phyloP scores from a whole-genome alignment of 1,284 basidiomycete genomes.

The Austroboletus novae-zelandiae region DNA sequence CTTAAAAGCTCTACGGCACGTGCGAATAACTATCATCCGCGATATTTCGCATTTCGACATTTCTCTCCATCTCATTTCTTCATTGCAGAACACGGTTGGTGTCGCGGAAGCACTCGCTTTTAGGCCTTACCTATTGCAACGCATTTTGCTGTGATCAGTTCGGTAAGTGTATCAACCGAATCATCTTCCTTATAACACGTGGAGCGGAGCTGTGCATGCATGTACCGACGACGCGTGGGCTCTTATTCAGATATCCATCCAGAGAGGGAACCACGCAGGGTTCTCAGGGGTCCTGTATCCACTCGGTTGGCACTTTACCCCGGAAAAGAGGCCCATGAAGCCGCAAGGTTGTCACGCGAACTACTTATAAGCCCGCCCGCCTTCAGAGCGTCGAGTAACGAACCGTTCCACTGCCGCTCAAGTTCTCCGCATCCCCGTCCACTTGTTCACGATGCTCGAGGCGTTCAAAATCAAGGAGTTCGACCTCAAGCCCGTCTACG shows the following conservation, averaged over 20 bases:
- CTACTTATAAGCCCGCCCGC: conserved; percentile 24
- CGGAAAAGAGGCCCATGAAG: conserved; percentile 18
- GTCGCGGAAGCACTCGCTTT: background rate
- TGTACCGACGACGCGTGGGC: conserved; percentile 14
- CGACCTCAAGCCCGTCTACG: conserved; percentile 62
- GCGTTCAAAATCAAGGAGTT: conserved; percentile 75
- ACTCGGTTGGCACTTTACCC: conserved; percentile 24
- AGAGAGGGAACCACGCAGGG: conserved; percentile 13
- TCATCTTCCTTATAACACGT: conserved; percentile 14
- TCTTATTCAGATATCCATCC: conserved; percentile 1
- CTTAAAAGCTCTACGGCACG: background rate
- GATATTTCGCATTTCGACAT: background rate
- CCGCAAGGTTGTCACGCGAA: conserved; percentile 33
- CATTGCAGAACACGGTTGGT: conserved; percentile 1
- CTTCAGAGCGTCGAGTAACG: conserved; percentile 10
- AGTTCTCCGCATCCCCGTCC: conserved; percentile 1
- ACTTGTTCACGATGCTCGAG: conserved; percentile 47
- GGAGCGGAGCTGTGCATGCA: conserved; percentile 11
- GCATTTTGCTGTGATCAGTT: background rate
- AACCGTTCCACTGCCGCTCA: conserved; percentile 12
- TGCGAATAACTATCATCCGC: conserved; percentile 1
- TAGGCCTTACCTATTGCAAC: background rate
- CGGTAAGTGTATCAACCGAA: conserved; percentile 3
- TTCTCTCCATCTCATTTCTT: background rate
- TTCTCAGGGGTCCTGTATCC: conserved; percentile 18